Percentiles rank a stretch among this genome's conserved stretches.
phyloP scores from a whole-genome alignment of 2,329 filamentous ascomycete species.

The Domatiomyces globalis region DNA sequence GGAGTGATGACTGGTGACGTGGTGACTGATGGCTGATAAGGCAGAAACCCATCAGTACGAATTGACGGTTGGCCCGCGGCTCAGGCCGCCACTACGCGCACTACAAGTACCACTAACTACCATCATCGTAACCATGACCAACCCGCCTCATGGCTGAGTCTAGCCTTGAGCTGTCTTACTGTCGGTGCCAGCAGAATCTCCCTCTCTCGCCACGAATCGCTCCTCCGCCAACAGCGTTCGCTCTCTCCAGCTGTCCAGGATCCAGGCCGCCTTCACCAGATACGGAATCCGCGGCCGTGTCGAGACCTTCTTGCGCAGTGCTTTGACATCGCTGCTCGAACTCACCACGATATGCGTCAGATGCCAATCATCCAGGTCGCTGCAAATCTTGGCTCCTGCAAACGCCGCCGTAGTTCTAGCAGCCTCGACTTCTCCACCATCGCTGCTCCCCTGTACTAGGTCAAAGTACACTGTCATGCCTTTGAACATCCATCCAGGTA shows the following conservation, averaged over 20 bases:
- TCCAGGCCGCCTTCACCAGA: slow-evolving; percentile 57
- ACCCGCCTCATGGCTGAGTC: too few relatives aligned
- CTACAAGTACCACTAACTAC: too few relatives aligned
- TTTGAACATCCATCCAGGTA: slow-evolving; percentile 35
- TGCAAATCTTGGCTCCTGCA: slow-evolving; percentile 47
- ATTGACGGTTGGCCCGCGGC: too few relatives aligned
- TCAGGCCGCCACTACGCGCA: too few relatives aligned
- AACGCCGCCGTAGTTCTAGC: slow-evolving; percentile 51
- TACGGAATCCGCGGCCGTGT: slow-evolving; percentile 43
- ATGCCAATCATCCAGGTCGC: slow-evolving; percentile 35
- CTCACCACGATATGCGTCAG: slow-evolving; percentile 60
- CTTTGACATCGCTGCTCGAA: slow-evolving; percentile 29
- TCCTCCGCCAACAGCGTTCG: slow-evolving; percentile 70
- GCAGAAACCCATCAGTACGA: too few relatives aligned
- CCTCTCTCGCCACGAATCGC: slow-evolving; percentile 19
- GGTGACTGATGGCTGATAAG: too few relatives aligned
- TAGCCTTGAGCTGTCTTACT: too few relatives aligned
- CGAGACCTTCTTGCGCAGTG: slow-evolving; percentile 21
- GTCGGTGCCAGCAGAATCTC: neutral
- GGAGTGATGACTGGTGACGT: neutral
- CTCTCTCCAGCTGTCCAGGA: slow-evolving; percentile 67
- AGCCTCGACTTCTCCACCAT: slow-evolving; percentile 24
- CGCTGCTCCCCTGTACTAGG: slow-evolving; percentile 13
- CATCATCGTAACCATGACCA: too few relatives aligned
- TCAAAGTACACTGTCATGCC: slow-evolving; percentile 33